Conservation (phyloP, 2,329 filamentous ascomycete species). For the Pestalotiopsis fici region DNA sequence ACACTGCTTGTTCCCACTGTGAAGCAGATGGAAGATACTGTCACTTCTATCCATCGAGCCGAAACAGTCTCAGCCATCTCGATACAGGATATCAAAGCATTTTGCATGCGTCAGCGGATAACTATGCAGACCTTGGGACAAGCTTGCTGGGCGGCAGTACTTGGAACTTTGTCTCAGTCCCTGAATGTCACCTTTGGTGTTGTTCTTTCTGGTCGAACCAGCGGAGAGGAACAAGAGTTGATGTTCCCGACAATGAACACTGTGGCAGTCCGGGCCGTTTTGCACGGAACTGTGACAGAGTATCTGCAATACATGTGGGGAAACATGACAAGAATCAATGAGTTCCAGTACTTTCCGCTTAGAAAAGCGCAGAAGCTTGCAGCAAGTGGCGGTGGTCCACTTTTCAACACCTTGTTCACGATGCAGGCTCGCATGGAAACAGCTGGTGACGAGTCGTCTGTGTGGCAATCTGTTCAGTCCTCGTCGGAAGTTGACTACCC, state of each 20-base stretch:
- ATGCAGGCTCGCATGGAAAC: slow-evolving; percentile 41
- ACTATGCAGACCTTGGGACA: slow-evolving; percentile 78
- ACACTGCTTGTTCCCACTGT: slow-evolving; percentile 29
- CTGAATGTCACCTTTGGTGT: slow-evolving; percentile 82
- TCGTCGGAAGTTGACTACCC: slow-evolving; percentile 77
- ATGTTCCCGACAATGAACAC: slow-evolving; percentile 95
- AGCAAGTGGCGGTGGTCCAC: slow-evolving; percentile 23
- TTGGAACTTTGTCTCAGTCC: slow-evolving; percentile 62
- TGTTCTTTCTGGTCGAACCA: slow-evolving; percentile 82
- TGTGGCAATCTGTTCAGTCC: slow-evolving; percentile 67
- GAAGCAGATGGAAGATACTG: not conserved
- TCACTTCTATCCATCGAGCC: slow-evolving; percentile 34
- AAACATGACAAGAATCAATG: slow-evolving; percentile 64
- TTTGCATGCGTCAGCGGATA: slow-evolving; percentile 68
- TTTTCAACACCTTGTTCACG: slow-evolving; percentile 61
- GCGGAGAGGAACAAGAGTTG: slow-evolving; percentile 64
- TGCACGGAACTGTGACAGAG: slow-evolving; percentile 66
- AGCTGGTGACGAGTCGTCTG: not conserved
- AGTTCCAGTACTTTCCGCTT: slow-evolving; percentile 77
- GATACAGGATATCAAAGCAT: slow-evolving; percentile 44
- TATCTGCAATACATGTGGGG: slow-evolving; percentile 76
- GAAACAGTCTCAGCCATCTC: slow-evolving; percentile 47
- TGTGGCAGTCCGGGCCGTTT: slow-evolving; percentile 69
- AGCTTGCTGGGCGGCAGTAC: slow-evolving; percentile 71
- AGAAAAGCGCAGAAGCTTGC: slow-evolving; percentile 64